These are phyloP conservation scores for Pythium rhizo-oryzae DNA, from an alignment of 352 stramenopile species.

Conservation along the genomic window DNA sequence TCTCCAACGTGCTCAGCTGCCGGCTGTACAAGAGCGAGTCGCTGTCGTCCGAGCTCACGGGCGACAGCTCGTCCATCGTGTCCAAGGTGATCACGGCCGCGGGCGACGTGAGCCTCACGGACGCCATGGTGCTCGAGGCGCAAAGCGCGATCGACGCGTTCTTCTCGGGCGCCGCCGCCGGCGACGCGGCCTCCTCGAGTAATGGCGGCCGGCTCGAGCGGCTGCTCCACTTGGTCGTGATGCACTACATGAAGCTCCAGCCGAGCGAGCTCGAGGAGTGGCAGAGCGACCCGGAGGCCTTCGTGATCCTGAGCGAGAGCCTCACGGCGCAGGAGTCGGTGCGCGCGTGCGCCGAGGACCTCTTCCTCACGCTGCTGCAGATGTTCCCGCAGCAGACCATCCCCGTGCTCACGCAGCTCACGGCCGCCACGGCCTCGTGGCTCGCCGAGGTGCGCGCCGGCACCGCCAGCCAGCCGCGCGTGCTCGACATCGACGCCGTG, in stretches of 20 bases:
- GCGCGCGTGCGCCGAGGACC: constrained; percentile 78
- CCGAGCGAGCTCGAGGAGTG: constrained; percentile 68
- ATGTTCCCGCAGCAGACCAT: constrained; percentile 69
- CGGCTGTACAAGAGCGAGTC: constrained; percentile 79
- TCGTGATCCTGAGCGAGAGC: constrained; percentile 66
- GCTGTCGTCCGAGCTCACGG: constrained; percentile 40
- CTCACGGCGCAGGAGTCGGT: constrained; percentile 80
- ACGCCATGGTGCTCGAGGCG: constrained; percentile 79
- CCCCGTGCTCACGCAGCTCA: constrained; percentile 73
- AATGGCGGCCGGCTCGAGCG: constrained; percentile 39
- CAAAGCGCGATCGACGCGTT: constrained; percentile 58
- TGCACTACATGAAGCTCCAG: constrained; percentile 74
- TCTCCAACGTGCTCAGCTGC: constrained; percentile 82
- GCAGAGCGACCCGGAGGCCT: constrained; percentile 68
- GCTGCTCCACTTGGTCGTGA: constrained; percentile 72
- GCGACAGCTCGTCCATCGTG: constrained; percentile 42
- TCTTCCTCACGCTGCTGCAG: constrained; percentile 85
- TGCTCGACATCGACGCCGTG: constrained; percentile 72
- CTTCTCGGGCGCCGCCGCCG: constrained; percentile 31
- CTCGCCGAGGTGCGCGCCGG: constrained; percentile 36
- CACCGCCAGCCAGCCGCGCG: not conserved
- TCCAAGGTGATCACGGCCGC: constrained; percentile 84
- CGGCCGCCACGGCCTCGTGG: constrained; percentile 48
- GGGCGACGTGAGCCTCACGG: constrained; percentile 71
- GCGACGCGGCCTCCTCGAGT: constrained; percentile 24